phyloP scores from a whole-genome alignment of 2,329 filamentous ascomycete species.

The Trichoderma lentiforme region DNA sequence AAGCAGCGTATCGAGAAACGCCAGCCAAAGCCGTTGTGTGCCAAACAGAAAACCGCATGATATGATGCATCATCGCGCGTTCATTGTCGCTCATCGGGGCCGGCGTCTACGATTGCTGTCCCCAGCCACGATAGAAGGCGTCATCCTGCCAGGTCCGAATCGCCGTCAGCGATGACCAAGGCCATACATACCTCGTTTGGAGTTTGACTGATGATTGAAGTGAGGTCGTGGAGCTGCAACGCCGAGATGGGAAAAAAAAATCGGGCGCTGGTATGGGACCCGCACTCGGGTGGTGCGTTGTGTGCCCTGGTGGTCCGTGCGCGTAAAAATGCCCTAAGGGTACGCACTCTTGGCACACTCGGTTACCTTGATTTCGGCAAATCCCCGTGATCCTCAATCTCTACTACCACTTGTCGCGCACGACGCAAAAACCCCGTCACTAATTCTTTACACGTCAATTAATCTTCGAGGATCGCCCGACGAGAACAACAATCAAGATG shows the following conservation, averaged over 20 bases:
- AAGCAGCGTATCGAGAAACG: slow-evolving; percentile 56
- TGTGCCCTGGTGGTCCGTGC: slow-evolving; percentile 44
- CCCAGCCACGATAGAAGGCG: slow-evolving; percentile 53
- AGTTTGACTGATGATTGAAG: slow-evolving; percentile 27
- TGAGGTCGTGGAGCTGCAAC: slow-evolving; percentile 24
- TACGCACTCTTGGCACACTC: slow-evolving; percentile 28
- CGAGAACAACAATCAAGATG: slow-evolving; percentile 58
- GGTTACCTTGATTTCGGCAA: slow-evolving; percentile 35
- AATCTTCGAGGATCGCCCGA: slow-evolving; percentile 69
- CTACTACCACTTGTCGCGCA: slow-evolving; percentile 29
- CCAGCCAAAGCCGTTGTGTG: slow-evolving; percentile 17
- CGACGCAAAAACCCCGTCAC: slow-evolving; percentile 30
- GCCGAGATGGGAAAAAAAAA: slow-evolving; percentile 23
- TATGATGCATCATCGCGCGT: not conserved
- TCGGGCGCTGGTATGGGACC: slow-evolving; percentile 6
- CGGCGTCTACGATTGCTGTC: slow-evolving; percentile 55
- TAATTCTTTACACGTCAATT: slow-evolving; percentile 34
- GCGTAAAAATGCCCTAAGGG: slow-evolving; percentile 44
- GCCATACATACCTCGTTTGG: slow-evolving; percentile 44
- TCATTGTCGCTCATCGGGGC: slow-evolving; percentile 23
- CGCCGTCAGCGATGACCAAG: slow-evolving; percentile 27
- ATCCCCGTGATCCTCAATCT: slow-evolving; percentile 33
- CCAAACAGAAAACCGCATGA: slow-evolving; percentile 17
- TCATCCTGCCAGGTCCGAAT: slow-evolving; percentile 38
- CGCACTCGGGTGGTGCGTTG: slow-evolving; percentile 28